A percentile compares a stretch with the other conserved stretches of the same genome.
These are phyloP conservation scores for Porphyrellus cyaneotinctus DNA, from an alignment of 768 basidiomycete genomes.

Conservation along the genomic window DNA sequence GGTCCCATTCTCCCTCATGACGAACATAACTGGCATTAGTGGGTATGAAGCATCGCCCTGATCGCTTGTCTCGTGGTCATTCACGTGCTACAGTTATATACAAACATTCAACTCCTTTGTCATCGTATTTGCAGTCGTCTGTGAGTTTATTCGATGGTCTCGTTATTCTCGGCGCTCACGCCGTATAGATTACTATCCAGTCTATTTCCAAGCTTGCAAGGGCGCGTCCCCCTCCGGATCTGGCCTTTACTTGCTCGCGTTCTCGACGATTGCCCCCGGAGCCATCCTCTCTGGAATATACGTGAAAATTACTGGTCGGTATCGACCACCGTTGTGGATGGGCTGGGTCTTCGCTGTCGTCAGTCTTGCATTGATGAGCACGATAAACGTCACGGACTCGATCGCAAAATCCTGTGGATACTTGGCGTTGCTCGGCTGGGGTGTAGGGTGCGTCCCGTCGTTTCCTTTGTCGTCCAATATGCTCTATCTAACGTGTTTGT, in stretches of 20 bases:
- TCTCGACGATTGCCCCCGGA: not conserved
- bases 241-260: not conserved
- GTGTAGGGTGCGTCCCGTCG: not conserved
- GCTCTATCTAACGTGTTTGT: not conserved
- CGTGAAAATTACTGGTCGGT: not conserved
- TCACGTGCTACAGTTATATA: not conserved
- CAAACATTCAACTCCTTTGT: not conserved
- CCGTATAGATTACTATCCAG: not conserved
- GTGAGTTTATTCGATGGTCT: not conserved
- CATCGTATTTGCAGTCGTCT: not conserved
- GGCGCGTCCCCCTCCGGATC: not conserved
- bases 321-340: not conserved
- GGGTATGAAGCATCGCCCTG: constrained; percentile 3
- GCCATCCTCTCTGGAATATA: not conserved
- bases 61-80: not conserved
- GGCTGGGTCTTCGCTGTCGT: not conserved
- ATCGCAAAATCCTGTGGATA: not conserved
- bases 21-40: constrained; percentile 4
- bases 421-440: not conserved
- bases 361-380: not conserved
- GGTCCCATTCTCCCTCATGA: constrained; percentile 6
- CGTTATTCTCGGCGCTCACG: not conserved
- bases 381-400: not conserved
- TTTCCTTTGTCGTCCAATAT: not conserved
- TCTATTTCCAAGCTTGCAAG: not conserved